Evolutionary conservation across 2,329 filamentous ascomycete species (phyloP), one percentile per base, ranked within the genome.

Genomic region (Botrytis pseudocinerea): DNA sequence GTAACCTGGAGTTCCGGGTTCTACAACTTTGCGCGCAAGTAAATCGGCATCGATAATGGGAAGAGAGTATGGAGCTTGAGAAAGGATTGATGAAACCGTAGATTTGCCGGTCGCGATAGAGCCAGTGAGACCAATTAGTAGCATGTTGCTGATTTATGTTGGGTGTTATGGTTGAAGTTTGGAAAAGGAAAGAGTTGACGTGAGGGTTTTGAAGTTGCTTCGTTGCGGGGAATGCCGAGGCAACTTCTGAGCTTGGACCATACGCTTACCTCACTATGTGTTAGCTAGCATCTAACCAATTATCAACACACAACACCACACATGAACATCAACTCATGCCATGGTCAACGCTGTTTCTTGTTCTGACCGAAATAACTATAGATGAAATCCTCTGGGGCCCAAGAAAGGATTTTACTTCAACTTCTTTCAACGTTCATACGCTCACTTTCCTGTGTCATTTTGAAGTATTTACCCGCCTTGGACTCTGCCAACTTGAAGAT

Each of bases 51-150:
- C 96, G 84, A 99, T 91, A 78, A 99, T 88, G 79, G 96, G 95
- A 75, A 99, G 88, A 74, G 89, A 91, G 85, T 98, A 93, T 0
- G 95, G 96, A 8, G 93, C 86, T 7, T 89, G 87, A 69, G 92
- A 90, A 79, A 99, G 92, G 78, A 97, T 88, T 57, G 88, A 86
- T 42, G 96, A 97, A 72, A 98, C 94, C 77, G 95, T 99, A 63
- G 95, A 97, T 88, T 99, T 99, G 82, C 96, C 96, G 9, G 96
- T 99, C 74, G 96, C 96, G 81, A 99, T 98, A 75, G 95, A 97
- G 81, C 96, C 96, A 14, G 96, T 99, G 40, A 99, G 90, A 73
- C 96, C 96, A 79, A 99, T 94, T 80, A 99, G 90, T 66, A 98
- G 89, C 96, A 98, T 98, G 71, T 60, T 77, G 65, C 7, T 35